These are phyloP conservation scores for Acacia confusa DNA, from an alignment of 306 rosid species.

Conservation along the genomic window DNA sequence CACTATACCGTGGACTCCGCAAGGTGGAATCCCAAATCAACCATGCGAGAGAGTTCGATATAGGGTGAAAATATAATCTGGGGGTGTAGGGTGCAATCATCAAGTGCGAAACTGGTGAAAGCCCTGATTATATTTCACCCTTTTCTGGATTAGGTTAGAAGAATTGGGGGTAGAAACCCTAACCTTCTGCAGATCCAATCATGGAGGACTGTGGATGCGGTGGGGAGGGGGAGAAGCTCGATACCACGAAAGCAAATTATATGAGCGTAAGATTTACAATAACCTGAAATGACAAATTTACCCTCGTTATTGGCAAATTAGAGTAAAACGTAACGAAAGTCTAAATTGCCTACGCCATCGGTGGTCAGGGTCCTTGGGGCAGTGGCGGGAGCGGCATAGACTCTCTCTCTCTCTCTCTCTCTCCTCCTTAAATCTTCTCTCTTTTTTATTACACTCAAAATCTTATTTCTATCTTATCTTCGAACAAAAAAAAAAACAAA, in stretches of 20 bases:
- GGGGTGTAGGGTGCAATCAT: conserved; percentile 25
- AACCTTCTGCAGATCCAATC: background rate
- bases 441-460: too few relatives aligned
- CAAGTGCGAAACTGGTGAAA: conserved; percentile 17
- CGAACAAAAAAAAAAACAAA: too few relatives aligned
- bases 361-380: too few relatives aligned
- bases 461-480: too few relatives aligned
- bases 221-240: background rate
- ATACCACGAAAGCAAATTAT: background rate
- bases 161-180: conserved; percentile 23
- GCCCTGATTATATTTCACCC: background rate
- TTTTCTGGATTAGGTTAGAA: background rate
- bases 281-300: background rate
- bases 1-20: background rate
- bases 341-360: too few relatives aligned
- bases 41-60: background rate
- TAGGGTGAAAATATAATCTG: background rate
- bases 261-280: background rate
- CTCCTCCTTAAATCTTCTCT: too few relatives aligned
- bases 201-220: too few relatives aligned
- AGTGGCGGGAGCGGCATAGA: too few relatives aligned
- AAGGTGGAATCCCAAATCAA: conserved; percentile 14
- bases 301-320: background rate
- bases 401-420: fast-evolving
- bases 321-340: too few relatives aligned